Evolutionary conservation across 1,284 basidiomycete species (phyloP).

Genomic region (Microbotryum lychnidis-dioicae): DNA sequence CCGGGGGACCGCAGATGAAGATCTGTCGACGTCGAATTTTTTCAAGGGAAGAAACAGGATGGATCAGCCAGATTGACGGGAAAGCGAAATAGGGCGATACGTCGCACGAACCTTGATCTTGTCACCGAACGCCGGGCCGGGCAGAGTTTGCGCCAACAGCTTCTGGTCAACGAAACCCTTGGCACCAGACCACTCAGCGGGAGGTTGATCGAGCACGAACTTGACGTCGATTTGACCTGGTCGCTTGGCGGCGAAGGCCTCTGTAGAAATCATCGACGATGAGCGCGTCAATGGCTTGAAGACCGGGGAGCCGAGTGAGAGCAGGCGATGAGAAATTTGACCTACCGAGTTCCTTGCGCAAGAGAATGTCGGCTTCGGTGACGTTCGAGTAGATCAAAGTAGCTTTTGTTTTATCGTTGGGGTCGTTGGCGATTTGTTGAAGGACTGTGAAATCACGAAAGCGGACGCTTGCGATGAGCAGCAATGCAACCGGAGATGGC

Average conservation of each 20-base stretch:
- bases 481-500: too few species aligned
- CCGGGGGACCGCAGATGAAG: slow-evolving; percentile 76
- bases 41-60: too few species aligned
- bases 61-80: too few species aligned
- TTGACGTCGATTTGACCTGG: slow-evolving; percentile 60
- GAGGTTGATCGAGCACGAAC: slow-evolving; percentile 76
- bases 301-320: too few species aligned
- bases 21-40: slow-evolving; percentile 36
- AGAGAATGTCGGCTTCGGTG: slow-evolving; percentile 73
- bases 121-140: slow-evolving; percentile 57
- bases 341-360: slow-evolving; percentile 36
- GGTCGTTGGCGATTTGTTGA: slow-evolving; percentile 40
- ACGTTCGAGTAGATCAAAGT: slow-evolving; percentile 81
- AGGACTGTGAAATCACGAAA: slow-evolving; percentile 12
- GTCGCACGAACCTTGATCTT: slow-evolving; percentile 56
- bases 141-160: slow-evolving; percentile 63
- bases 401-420: slow-evolving; percentile 89
- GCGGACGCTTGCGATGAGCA: not conserved
- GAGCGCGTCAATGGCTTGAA: slow-evolving; percentile 42
- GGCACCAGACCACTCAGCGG: slow-evolving; percentile 60
- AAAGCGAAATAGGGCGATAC: too few species aligned
- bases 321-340: not conserved
- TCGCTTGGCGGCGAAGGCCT: slow-evolving; percentile 26
- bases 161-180: slow-evolving; percentile 60
- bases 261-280: slow-evolving; percentile 1